Evolutionary conservation across 345 rosid species (phyloP).

Genomic region (Balakata baccata): DNA sequence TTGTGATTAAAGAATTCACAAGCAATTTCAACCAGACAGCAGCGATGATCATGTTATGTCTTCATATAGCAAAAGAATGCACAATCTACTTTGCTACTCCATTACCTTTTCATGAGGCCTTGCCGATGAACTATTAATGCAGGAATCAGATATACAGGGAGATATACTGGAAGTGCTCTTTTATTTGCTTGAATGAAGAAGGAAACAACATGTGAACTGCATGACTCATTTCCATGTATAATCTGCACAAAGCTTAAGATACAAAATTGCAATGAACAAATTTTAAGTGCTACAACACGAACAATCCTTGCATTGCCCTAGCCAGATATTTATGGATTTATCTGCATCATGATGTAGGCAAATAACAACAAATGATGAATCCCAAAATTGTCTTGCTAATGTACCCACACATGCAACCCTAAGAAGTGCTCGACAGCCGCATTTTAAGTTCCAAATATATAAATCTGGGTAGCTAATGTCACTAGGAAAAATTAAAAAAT

Average conservation of each 20-base stretch:
- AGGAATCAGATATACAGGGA: constrained; percentile 88
- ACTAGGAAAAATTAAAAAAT: not conserved
- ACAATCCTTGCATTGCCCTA: constrained; percentile 3
- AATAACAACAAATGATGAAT: not conserved
- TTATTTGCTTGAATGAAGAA: constrained; percentile 74
- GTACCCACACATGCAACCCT: too few relatives aligned
- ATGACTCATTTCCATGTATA: constrained; percentile 79
- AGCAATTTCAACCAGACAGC: not conserved
- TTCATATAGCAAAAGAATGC: constrained; percentile 10
- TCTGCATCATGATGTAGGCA: not conserved
- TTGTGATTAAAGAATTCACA: not conserved
- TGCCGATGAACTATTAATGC: constrained; percentile 91
- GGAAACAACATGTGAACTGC: constrained; percentile 55
- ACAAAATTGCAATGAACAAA: not conserved
- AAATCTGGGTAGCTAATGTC: not conserved
- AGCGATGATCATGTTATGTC: not conserved
- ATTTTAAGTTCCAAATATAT: too few relatives aligned
- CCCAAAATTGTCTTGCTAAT: not conserved
- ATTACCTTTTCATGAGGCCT: constrained; percentile 71
- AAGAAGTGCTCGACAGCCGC: too few relatives aligned
- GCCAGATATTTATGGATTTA: not conserved
- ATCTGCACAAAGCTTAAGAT: constrained; percentile 52
- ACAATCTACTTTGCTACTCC: not conserved
- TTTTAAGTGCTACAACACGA: not conserved
- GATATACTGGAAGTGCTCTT: constrained; percentile 86